Base-by-base conservation (phyloP, 257 asterid genomes). In the Prunella vulgaris region DNA sequence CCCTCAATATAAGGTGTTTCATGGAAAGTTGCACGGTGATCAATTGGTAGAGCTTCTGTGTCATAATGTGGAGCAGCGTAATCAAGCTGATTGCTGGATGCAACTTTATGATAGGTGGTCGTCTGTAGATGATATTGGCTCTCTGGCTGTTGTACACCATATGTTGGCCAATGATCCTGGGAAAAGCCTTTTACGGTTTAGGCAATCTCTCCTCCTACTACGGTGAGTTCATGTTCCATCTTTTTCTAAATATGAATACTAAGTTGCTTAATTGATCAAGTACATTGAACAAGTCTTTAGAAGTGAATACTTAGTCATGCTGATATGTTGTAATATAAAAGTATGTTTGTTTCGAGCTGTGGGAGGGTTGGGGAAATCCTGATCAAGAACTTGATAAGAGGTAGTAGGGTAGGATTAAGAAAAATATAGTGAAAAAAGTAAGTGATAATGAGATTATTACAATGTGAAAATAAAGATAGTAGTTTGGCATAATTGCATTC, bases 41-140 rank as follows among this genome's bases (percentile, higher is more conserved):
- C 84, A 85, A 58, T 69, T 93, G 80, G 96, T 88, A 24, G 96
- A 86, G 85, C 86, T 88, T 68, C 70, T 93, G 15, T 57, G 83
- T 22, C 79, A 73, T 59, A 83, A 80, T 68, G 91, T 84, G 77
- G 87, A 86, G 64, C 92, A 82, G 78, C 84, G 88, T 76, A 87
- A 78, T 72, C 97, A 86, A 60, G 99, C 99, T 44, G 99, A 94
- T 81, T 94, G 99, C 35, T 94, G 99, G 99, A 87, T 94, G 88
- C 92, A 89, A 46, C 87, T 94, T 22, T 84, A 91, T 42, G 99
- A 94, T 68, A 71, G 90, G 70, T 94, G 99, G 97, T 94, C 99
- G 1, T 81, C 82, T 1, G 97, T 94, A 8, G 99, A 94, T 81
- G 99, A 94, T 78, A 83, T 91, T 73, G 99, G 99, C 62, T 94